phyloP scores from a whole-genome alignment of 2,329 filamentous ascomycete species.

The Beauveria australis region DNA sequence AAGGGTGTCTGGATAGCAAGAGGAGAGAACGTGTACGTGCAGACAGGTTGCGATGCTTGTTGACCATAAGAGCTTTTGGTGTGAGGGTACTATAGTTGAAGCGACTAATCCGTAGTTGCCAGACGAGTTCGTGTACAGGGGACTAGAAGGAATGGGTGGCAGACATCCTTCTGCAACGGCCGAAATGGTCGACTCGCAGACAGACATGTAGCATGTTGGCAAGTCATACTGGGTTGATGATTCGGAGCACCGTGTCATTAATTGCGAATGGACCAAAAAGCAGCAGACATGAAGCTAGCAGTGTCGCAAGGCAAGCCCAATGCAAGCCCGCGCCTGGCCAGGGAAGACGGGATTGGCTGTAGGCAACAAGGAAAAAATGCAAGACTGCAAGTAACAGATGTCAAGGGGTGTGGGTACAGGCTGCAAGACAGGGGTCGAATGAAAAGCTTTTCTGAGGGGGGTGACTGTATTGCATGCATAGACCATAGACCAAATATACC shows the following conservation, averaged over 20 bases:
- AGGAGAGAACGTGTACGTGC: neutral
- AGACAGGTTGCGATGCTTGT: neutral
- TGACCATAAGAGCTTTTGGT: neutral
- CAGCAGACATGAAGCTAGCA: neutral
- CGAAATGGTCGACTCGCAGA: neutral
- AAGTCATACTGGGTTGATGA: neutral
- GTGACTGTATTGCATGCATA: constrained; percentile 23
- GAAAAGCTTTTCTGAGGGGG: constrained; percentile 6
- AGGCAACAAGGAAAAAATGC: neutral
- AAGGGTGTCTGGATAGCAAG: neutral
- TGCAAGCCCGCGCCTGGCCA: constrained; percentile 9
- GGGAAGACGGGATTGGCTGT: neutral
- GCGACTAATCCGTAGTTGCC: neutral
- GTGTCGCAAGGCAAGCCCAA: constrained; percentile 3
- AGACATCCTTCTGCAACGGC: neutral
- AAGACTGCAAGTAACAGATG: constrained; percentile 13
- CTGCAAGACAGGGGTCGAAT: constrained; percentile 14
- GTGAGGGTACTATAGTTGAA: neutral
- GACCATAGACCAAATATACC: constrained; percentile 23
- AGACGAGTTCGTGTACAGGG: neutral
- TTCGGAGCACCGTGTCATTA: neutral
- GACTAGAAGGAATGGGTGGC: neutral
- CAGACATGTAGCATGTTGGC: neutral
- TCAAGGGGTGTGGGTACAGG: constrained; percentile 10
- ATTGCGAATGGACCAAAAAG: constrained; percentile 1